A percentile compares a stretch with the other conserved stretches of the same genome.
Evolutionary conservation across 2,329 filamentous ascomycete genomes (phyloP).

Genomic region (Sporothrix curviconia): DNA sequence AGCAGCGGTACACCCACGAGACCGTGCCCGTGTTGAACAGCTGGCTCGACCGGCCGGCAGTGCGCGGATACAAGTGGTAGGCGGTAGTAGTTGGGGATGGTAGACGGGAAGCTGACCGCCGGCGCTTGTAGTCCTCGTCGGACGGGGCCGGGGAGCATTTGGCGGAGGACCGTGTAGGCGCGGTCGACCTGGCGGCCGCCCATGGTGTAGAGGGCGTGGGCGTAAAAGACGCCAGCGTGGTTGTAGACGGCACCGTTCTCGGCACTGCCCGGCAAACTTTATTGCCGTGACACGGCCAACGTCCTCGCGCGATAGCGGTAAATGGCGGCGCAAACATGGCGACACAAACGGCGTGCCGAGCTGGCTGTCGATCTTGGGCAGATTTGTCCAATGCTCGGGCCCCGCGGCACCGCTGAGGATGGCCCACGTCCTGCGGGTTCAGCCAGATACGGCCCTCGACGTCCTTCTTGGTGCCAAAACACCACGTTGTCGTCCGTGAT

Average conservation of each 20-base stretch:
- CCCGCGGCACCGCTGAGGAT: conserved; percentile 48
- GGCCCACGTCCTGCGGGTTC: conserved; percentile 50
- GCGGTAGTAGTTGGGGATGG: conserved; percentile 55
- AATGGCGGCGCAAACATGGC: conserved; percentile 51
- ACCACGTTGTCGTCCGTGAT: conserved; percentile 50
- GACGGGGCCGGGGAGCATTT: conserved; percentile 49
- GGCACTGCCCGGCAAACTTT: conserved; percentile 51
- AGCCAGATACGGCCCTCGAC: conserved; percentile 51
- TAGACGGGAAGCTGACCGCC: conserved; percentile 52
- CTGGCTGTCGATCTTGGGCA: conserved; percentile 44
- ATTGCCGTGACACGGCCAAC: conserved; percentile 52
- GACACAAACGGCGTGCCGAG: conserved; percentile 46
- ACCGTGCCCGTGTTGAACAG: conserved; percentile 54
- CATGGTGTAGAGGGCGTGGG: conserved; percentile 46
- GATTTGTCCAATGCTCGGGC: conserved; percentile 33
- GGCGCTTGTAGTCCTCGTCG: conserved; percentile 43
- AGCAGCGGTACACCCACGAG: conserved; percentile 49
- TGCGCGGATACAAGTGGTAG: conserved; percentile 41
- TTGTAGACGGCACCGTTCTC: conserved; percentile 55
- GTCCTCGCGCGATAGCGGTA: conserved; percentile 50
- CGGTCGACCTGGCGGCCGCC: conserved; percentile 38
- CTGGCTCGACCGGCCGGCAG: conserved; percentile 49
- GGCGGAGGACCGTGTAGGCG: conserved; percentile 44
- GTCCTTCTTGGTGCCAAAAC: conserved; percentile 46
- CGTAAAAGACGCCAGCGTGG: conserved; percentile 50